These are phyloP conservation scores for Paramecium sonneborni DNA, from an alignment of 73 alveolate genomes.

Conservation along the genomic window DNA sequence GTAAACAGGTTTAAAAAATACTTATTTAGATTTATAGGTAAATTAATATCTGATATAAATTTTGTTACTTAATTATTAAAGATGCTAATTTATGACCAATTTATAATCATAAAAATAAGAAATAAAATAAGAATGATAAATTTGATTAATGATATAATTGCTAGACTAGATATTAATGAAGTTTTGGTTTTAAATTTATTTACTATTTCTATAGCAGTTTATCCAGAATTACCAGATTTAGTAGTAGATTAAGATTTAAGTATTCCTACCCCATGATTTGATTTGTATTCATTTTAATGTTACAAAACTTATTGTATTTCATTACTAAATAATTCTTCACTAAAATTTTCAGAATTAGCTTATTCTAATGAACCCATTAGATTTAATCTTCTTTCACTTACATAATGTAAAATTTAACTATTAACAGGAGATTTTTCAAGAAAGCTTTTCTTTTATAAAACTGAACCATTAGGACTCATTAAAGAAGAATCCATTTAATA, in stretches of 20 bases:
- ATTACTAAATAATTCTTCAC: neutral
- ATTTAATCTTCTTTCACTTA: neutral
- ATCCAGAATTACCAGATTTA: slow-evolving; percentile 28
- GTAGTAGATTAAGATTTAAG: neutral
- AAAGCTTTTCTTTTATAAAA: neutral
- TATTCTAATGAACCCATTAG: neutral
- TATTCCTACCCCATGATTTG: neutral
- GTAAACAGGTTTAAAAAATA: slow-evolving; percentile 6
- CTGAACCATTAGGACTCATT: neutral
- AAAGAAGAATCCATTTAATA: neutral
- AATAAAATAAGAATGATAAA: neutral
- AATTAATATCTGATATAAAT: neutral
- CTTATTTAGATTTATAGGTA: neutral
- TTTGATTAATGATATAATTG: neutral
- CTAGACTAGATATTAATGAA: neutral
- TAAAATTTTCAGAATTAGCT: neutral
- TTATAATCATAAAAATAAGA: neutral
- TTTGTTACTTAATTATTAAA: neutral
- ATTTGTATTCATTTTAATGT: neutral
- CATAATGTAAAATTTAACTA: neutral
- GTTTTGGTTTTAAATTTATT: neutral
- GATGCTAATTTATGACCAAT: neutral
- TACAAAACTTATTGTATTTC: neutral
- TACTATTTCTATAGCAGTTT: neutral
- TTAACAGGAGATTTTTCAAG: neutral